These are phyloP conservation scores for Rosa hybrid DNA, from an alignment of 331 rosid species.

Conservation along the genomic window DNA sequence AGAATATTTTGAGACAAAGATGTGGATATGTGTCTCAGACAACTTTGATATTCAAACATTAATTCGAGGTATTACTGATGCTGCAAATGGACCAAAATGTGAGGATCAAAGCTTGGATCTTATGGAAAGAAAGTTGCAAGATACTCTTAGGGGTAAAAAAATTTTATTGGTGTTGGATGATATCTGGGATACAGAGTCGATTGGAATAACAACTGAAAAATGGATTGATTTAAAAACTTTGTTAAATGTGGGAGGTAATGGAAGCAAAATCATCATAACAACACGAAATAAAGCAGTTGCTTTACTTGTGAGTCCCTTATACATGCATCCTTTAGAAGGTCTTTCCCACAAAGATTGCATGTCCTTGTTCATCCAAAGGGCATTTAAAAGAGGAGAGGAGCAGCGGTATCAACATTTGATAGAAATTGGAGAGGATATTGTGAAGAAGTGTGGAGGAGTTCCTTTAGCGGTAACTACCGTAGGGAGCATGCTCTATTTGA, in stretches of 20 bases:
- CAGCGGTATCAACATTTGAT: neutral
- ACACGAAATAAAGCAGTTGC: too few species aligned
- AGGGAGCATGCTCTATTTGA: too few species aligned
- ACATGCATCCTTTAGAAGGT: too few species aligned
- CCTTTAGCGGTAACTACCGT: too few species aligned
- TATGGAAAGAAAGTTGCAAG: constrained; percentile 6
- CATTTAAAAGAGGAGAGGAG: neutral
- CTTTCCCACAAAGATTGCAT: too few species aligned
- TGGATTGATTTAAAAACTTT: too few species aligned
- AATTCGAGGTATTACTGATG: constrained; percentile 6
- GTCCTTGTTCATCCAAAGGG: neutral
- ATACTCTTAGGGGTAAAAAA: neutral
- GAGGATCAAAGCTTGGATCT: neutral
- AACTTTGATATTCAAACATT: constrained; percentile 19
- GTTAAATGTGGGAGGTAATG: too few species aligned
- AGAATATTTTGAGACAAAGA: neutral
- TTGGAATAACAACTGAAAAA: neutral
- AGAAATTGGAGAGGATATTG: neutral
- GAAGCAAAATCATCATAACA: too few species aligned
- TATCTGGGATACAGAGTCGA: neutral
- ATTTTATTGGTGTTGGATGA: constrained; percentile 31
- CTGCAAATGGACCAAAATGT: neutral
- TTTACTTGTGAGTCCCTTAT: too few species aligned
- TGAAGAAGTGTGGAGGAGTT: too few species aligned
- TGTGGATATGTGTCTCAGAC: constrained; percentile 30